Percentiles rank a stretch among this genome's conserved stretches.
Evolutionary conservation across 140 eudicot species (phyloP).

Genomic region (Flaveria floridana): DNA sequence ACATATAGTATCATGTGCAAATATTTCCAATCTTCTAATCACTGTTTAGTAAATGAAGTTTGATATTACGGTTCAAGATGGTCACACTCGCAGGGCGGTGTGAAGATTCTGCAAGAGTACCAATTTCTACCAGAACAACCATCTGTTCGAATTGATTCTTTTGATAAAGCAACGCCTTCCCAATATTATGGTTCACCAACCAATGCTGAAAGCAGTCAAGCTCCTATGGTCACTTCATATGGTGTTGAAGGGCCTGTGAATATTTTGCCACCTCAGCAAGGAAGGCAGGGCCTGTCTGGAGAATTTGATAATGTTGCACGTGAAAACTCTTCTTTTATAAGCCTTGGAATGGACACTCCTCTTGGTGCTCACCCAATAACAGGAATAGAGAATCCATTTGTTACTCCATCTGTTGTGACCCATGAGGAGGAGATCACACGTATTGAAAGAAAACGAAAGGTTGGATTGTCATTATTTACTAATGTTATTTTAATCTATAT

Average conservation of each 20-base stretch:
- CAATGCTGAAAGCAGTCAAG: constrained; percentile 44
- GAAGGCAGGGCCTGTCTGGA: constrained; percentile 44
- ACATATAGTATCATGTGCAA: neutral
- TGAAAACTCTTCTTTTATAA: constrained; percentile 37
- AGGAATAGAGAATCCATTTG: constrained; percentile 55
- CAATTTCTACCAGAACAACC: constrained; percentile 96
- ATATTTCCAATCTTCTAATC: neutral
- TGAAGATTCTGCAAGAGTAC: constrained; percentile 63
- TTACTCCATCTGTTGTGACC: constrained; percentile 43
- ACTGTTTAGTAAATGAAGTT: neutral
- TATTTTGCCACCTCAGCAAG: constrained; percentile 56
- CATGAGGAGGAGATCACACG: constrained; percentile 62
- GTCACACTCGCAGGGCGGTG: constrained; percentile 45
- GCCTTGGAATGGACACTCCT: constrained; percentile 47
- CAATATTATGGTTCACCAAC: constrained; percentile 61
- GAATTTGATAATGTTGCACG: constrained; percentile 45
- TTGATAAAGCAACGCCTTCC: constrained; percentile 59
- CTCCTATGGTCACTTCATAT: constrained; percentile 55
- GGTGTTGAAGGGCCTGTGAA: constrained; percentile 50
- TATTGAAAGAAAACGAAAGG: constrained; percentile 85
- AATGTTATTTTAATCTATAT: neutral
- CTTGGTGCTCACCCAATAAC: constrained; percentile 55
- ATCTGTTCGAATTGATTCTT: constrained; percentile 57
- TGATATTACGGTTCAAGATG: neutral
- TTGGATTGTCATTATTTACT: constrained; percentile 13